Percentiles rank a stretch among this genome's conserved stretches.
These are phyloP conservation scores for Pleurotus citrinopileatus DNA, from an alignment of 768 basidiomycete species.

Conservation along the genomic window DNA sequence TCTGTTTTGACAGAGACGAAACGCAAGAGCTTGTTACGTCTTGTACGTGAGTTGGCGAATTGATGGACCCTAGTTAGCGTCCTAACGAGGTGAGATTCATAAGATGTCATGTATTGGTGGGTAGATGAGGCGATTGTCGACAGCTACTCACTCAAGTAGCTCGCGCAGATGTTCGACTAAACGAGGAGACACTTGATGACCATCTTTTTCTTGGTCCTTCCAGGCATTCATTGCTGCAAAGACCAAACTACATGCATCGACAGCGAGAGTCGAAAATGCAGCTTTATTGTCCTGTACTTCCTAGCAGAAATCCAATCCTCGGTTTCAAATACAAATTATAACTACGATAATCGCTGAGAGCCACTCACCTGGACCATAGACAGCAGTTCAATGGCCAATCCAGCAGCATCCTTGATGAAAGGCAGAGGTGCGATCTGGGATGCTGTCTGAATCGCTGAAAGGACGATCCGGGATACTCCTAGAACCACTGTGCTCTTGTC, in stretches of 20 bases:
- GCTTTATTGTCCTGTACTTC: slow-evolving; percentile 22
- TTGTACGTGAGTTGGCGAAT: too few relatives aligned
- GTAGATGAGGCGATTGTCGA: too few relatives aligned
- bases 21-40: too few relatives aligned
- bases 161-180: slow-evolving; percentile 16
- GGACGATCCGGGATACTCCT: slow-evolving; percentile 18
- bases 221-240: slow-evolving; percentile 18
- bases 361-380: slow-evolving; percentile 18
- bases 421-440: slow-evolving; percentile 19
- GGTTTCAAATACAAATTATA: too few relatives aligned
- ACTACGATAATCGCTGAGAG: too few relatives aligned
- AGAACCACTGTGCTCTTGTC: slow-evolving; percentile 1
- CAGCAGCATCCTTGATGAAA: slow-evolving; percentile 20
- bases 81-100: too few relatives aligned
- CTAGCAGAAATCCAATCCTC: slow-evolving; percentile 11
- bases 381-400: slow-evolving; percentile 17
- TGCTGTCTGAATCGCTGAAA: slow-evolving; percentile 19
- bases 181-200: slow-evolving; percentile 10
- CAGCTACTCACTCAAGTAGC: slow-evolving; percentile 15
- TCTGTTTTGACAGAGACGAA: too few relatives aligned
- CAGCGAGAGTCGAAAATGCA: slow-evolving; percentile 19
- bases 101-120: too few relatives aligned
- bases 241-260: slow-evolving; percentile 22
- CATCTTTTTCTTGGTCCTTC: slow-evolving; percentile 16
- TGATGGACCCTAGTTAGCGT: too few relatives aligned